Evolutionary conservation across 2,329 filamentous ascomycete species (phyloP).

Genomic region (Exophiala oligosperma): DNA sequence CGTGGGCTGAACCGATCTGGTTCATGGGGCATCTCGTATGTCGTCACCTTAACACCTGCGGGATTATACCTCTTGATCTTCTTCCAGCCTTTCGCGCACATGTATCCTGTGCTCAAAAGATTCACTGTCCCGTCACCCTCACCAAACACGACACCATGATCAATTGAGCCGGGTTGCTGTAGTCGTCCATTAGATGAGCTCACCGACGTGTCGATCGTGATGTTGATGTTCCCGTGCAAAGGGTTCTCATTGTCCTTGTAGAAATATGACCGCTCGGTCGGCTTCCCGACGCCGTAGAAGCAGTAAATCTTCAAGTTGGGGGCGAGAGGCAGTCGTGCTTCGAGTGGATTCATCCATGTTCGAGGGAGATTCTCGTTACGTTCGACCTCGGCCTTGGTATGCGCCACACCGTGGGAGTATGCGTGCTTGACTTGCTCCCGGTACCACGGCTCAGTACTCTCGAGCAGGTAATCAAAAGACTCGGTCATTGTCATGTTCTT

Average conservation of each 20-base stretch:
- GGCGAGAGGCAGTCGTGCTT: constrained; percentile 81
- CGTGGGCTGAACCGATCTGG: constrained; percentile 88
- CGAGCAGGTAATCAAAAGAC: constrained; percentile 75
- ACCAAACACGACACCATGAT: constrained; percentile 92
- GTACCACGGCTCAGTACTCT: constrained; percentile 85
- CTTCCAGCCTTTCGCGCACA: constrained; percentile 94
- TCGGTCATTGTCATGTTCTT: constrained; percentile 78
- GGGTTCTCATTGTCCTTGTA: constrained; percentile 63
- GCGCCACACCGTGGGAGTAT: constrained; percentile 88
- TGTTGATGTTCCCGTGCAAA: constrained; percentile 61
- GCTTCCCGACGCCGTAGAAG: constrained; percentile 93
- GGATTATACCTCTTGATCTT: constrained; percentile 88
- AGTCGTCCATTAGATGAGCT: constrained; percentile 54
- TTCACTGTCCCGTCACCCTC: constrained; percentile 97
- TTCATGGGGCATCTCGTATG: constrained; percentile 95
- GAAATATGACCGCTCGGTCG: constrained; percentile 89
- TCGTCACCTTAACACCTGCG: constrained; percentile 74
- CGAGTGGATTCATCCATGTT: constrained; percentile 97
- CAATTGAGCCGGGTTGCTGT: constrained; percentile 41
- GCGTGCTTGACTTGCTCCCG: constrained; percentile 66
- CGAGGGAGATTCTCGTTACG: constrained; percentile 71
- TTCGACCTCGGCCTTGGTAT: constrained; percentile 76
- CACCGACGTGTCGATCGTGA: constrained; percentile 69
- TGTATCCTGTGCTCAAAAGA: constrained; percentile 87
- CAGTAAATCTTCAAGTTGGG: constrained; percentile 93